Percentiles rank a stretch among this genome's conserved stretches.
phyloP scores from a whole-genome alignment of 352 stramenopile species.

The Phytophthora pini region DNA sequence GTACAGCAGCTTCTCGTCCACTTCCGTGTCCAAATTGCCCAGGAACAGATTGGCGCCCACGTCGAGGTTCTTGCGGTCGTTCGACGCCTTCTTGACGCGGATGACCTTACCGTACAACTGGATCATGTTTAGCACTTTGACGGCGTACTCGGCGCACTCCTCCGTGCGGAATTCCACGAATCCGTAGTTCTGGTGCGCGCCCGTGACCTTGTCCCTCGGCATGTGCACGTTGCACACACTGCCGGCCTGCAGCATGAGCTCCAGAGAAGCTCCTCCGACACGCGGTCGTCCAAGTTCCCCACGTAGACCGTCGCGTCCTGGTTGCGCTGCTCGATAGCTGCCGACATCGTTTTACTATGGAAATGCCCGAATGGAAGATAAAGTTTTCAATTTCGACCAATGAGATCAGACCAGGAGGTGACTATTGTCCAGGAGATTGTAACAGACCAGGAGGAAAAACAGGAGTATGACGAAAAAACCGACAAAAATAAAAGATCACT shows the following conservation, averaged over 20 bases:
- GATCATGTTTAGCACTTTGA: constrained; percentile 99
- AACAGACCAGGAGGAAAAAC: too few relatives aligned
- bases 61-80: constrained; percentile 96
- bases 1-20: constrained; percentile 99
- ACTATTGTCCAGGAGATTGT: too few relatives aligned
- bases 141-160: constrained; percentile 98
- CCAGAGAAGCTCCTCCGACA: constrained; percentile 97
- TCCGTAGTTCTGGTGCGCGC: constrained; percentile 96
- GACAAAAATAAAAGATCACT: too few relatives aligned
- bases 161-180: constrained; percentile 99
- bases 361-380: too few relatives aligned
- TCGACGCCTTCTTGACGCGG: constrained; percentile 95
- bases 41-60: constrained; percentile 99
- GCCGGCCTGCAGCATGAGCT: constrained; percentile 95
- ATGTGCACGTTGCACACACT: constrained; percentile 98
- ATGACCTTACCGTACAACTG: constrained; percentile 97
- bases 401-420: background rate
- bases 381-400: too few relatives aligned
- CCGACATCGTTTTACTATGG: constrained; percentile 51
- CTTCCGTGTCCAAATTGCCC: constrained; percentile 95
- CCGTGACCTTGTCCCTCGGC: constrained; percentile 98
- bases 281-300: constrained; percentile 96
- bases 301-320: constrained; percentile 99
- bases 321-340: constrained; percentile 90
- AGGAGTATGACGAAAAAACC: too few relatives aligned